A percentile compares a stretch with the other conserved stretches of the same genome.
Evolutionary conservation across 345 rosid genomes (phyloP).

Genomic region (Eutrema japonicum): DNA sequence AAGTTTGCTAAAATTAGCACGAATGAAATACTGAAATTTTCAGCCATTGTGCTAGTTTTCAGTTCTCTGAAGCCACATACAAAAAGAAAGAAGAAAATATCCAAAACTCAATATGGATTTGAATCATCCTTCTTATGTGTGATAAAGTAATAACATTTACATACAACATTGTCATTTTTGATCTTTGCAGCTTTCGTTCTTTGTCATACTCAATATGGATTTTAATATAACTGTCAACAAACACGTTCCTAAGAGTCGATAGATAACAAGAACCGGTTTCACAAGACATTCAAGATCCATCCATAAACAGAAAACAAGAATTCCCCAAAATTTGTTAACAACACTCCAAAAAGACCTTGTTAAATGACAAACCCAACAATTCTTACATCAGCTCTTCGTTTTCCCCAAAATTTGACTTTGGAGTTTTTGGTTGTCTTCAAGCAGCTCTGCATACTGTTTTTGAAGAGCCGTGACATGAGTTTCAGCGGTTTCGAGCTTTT

Average conservation of each 20-base stretch:
- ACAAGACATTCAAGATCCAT: slow-evolving; percentile 12
- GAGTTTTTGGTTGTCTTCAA: slow-evolving; percentile 91
- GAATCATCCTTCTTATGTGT: background rate
- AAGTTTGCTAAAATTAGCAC: background rate
- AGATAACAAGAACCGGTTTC: background rate
- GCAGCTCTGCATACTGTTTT: slow-evolving; percentile 87
- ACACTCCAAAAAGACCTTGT: background rate
- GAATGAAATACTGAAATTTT: background rate
- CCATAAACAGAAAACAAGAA: slow-evolving; percentile 23
- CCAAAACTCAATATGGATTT: too few species aligned
- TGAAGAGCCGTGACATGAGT: slow-evolving; percentile 79
- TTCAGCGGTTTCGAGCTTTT: slow-evolving; percentile 79
- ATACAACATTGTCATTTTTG: background rate
- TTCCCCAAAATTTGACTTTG: slow-evolving; percentile 57
- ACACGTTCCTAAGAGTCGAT: slow-evolving; percentile 8
- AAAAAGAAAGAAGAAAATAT: too few species aligned
- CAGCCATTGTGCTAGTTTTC: background rate
- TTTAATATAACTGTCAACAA: background rate
- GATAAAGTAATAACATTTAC: background rate
- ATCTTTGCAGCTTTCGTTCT: background rate
- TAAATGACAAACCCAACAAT: slow-evolving; percentile 10
- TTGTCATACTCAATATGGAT: background rate
- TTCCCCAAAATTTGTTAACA: slow-evolving; percentile 13
- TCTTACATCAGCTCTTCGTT: slow-evolving; percentile 17
- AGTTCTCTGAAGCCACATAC: background rate